Evolutionary conservation across 1,284 basidiomycete species (phyloP), one percentile per base, ranked within the genome.

Genomic region (Sporisorium scitamineum): DNA sequence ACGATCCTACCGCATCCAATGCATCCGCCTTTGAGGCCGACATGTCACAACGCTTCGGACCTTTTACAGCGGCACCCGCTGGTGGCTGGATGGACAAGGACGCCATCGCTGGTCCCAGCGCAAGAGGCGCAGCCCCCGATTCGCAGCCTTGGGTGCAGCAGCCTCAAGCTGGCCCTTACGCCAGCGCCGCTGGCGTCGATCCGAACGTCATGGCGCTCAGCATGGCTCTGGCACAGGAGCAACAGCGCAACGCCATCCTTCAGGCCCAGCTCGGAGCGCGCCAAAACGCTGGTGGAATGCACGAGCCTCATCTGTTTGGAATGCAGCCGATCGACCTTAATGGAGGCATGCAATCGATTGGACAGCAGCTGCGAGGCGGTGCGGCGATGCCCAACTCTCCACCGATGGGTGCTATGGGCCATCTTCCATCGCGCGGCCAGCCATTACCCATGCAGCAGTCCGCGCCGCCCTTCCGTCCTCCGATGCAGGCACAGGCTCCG

Each of bases 201-300:
- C 64, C 70, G 0, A 71, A 74, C 52, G 67, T 77, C 26, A 50
- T 77, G 50, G 75, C 71, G 4, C 75, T 80, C 60, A 77, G 75
- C 63, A 59, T 74, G 66, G 74, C 78, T n/a, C 56, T 80, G 16
- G 78, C 71, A 18, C 75, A 80, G 55, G 76, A 80, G 44, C 76
- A 76, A 56, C 73, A 80, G 58, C 71, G 61, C 50, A 79, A 76
- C n/a, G 73, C 76, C 4, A 51, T 75, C 39, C 48, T 80, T 0
- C 76, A 76, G 27, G 73, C 76, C 4, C 78, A 79, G 48, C 61
- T 76, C n/a, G 72, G 72, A 13, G 68, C 61, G 14, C 64, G 68
- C n/a, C 42, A 47, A 47, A 53, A 39, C 16, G 39, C 55, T 9
- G 41, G 14, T 16, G 59, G 56, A n/a, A 34, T 51, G 56, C 63